These are phyloP conservation scores for Ochromonas danica DNA, from an alignment of 108 stramenopile species.

Conservation along the genomic window DNA sequence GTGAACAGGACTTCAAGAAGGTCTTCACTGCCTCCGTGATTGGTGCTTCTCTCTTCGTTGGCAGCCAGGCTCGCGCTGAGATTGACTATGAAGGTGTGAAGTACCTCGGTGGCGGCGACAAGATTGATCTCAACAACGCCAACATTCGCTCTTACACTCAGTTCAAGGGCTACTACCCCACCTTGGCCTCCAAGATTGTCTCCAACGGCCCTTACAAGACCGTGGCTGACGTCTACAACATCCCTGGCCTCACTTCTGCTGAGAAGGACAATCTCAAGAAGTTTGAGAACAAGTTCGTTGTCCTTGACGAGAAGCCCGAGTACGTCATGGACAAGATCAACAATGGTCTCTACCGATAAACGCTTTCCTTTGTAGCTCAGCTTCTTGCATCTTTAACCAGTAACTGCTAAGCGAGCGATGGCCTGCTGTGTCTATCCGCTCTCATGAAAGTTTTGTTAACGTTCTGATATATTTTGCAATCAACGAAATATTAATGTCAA, in stretches of 20 bases:
- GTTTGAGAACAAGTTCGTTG: conserved; percentile 85
- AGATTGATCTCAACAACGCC: conserved; percentile 94
- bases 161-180: conserved; percentile 93
- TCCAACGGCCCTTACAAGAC: conserved; percentile 90
- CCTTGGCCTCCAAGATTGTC: conserved; percentile 88
- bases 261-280: conserved; percentile 95
- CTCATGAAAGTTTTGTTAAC: too few relatives aligned
- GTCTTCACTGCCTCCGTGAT: too few relatives aligned
- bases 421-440: too few relatives aligned
- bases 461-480: too few relatives aligned
- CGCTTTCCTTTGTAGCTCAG: too few relatives aligned
- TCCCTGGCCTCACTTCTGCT: conserved; percentile 74
- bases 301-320: conserved; percentile 62
- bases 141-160: conserved; percentile 94
- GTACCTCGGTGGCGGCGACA: conserved; percentile 69
- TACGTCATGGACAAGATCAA: conserved; percentile 72
- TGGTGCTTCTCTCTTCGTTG: too few relatives aligned
- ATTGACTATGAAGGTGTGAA: conserved; percentile 75
- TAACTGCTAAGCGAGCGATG: too few relatives aligned
- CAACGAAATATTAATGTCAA: too few relatives aligned
- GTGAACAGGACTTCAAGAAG: too few relatives aligned
- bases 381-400: too few relatives aligned
- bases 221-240: conserved; percentile 87
- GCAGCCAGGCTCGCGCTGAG: too few relatives aligned
- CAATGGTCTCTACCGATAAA: conserved; percentile 92